A percentile compares a stretch with the other conserved stretches of the same genome.
Evolutionary conservation across 1,284 basidiomycete genomes (phyloP).

Genomic region (Sporisorium reilianum): DNA sequence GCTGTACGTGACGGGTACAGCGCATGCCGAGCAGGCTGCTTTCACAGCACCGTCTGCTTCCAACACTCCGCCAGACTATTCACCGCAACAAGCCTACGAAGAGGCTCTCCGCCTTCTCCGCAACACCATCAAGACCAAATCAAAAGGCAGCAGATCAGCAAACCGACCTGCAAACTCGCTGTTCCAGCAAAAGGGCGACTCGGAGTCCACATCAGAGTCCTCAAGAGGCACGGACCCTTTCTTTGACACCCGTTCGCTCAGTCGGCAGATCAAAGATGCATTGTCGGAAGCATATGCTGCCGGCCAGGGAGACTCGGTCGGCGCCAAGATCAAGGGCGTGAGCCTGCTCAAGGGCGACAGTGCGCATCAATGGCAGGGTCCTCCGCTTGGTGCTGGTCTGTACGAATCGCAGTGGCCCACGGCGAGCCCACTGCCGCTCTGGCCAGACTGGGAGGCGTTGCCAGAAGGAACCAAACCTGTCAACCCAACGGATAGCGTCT

Average conservation of each 20-base stretch:
- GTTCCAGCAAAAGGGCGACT: conserved; percentile 7
- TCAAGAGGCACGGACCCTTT: conserved; percentile 3
- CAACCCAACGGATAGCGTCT: conserved; percentile 32
- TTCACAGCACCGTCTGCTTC: conserved; percentile 14
- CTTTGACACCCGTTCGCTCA: conserved; percentile 4
- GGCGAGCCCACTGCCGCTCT: conserved; percentile 42
- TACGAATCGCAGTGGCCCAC: conserved; percentile 41
- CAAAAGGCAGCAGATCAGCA: conserved; percentile 12
- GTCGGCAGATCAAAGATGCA: conserved; percentile 16
- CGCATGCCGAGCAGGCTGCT: conserved; percentile 21
- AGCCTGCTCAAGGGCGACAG: conserved; percentile 15
- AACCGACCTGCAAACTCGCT: neutral
- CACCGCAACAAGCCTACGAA: conserved; percentile 51
- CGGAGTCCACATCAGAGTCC: neutral
- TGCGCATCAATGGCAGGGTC: conserved; percentile 38
- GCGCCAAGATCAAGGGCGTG: conserved; percentile 9
- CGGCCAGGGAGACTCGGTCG: conserved; percentile 10
- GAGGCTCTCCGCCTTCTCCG: conserved; percentile 47
- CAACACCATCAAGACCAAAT: conserved; percentile 39
- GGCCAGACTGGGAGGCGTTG: conserved; percentile 60
- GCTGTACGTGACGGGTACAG: conserved; percentile 17
- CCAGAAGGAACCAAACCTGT: conserved; percentile 25
- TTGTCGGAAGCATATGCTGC: conserved; percentile 14
- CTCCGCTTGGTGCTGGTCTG: conserved; percentile 32
- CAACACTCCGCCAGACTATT: neutral